Conservation (phyloP, 805 yeast genomes). For the Pichia scutulata region DNA sequence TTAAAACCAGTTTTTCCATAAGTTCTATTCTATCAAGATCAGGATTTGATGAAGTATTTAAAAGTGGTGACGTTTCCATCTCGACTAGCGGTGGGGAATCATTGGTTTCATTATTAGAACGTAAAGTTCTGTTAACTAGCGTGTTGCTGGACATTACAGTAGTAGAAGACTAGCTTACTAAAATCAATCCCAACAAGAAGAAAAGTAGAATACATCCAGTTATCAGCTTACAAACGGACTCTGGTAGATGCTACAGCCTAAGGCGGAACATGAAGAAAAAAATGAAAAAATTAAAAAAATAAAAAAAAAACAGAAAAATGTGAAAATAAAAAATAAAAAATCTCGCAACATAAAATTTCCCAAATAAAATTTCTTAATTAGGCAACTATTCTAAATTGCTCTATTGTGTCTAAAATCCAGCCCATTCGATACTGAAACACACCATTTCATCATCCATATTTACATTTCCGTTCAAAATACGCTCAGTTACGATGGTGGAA, state of each 20-base stretch:
- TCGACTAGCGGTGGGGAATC: background rate
- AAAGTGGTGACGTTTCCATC: background rate
- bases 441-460: slow-evolving; percentile 24
- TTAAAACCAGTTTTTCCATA: slow-evolving; percentile 24
- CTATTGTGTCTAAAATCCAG: slow-evolving; percentile 59
- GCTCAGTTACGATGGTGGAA: background rate
- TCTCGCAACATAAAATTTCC: background rate
- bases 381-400: background rate
- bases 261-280: background rate
- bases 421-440: slow-evolving; percentile 85
- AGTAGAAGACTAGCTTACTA: background rate
- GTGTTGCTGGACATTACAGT: slow-evolving; percentile 4
- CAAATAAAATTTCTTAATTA: background rate
- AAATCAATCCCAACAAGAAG: background rate
- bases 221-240: too few species aligned
- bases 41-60: background rate
- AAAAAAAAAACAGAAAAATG: background rate
- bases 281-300: too few species aligned
- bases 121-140: background rate
- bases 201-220: background rate
- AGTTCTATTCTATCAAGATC: slow-evolving; percentile 2
- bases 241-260: background rate
- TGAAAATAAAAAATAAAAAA: background rate
- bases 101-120: background rate
- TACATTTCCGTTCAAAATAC: background rate